Conservation (phyloP, 2,329 filamentous ascomycete species). For the Claviceps humidiphila region DNA sequence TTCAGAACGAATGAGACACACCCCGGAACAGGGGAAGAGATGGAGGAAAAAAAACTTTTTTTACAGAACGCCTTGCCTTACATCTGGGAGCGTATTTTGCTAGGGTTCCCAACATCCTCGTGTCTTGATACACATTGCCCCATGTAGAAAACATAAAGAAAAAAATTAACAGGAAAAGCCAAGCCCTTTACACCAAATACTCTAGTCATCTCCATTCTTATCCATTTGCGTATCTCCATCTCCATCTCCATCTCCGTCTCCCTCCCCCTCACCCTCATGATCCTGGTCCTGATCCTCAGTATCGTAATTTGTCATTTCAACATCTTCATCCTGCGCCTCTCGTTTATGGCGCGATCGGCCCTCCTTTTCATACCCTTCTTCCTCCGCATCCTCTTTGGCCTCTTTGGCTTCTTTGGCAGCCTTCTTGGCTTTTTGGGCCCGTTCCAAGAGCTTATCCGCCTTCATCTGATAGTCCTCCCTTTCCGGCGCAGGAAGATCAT, state of each 20-base stretch:
- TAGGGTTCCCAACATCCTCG: not conserved
- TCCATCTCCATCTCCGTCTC: not conserved
- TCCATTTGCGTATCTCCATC: not conserved
- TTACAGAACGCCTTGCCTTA: conserved; percentile 2
- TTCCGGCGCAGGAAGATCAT: conserved; percentile 34
- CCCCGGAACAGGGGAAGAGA: not conserved
- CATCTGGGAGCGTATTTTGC: not conserved
- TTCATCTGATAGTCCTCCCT: conserved; percentile 35
- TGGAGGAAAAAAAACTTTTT: not conserved
- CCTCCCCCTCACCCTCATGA: not conserved
- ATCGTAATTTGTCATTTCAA: conserved; percentile 36
- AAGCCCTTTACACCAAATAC: not conserved
- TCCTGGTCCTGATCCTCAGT: conserved; percentile 22
- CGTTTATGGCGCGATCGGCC: conserved; percentile 14
- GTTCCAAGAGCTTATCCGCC: conserved; percentile 15
- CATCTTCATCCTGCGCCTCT: conserved; percentile 31
- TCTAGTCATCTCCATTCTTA: conserved; percentile 11
- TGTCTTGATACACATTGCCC: not conserved
- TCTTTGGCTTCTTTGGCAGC: conserved; percentile 7
- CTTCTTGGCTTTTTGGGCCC: conserved; percentile 15
- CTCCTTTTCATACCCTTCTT: conserved; percentile 10
- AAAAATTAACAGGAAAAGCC: too few relatives aligned
- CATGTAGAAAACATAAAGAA: not conserved
- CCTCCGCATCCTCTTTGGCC: conserved; percentile 4
- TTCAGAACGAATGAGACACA: too few relatives aligned